Conservation (phyloP, 2,329 filamentous ascomycete genomes). For the Fusarium albidum region DNA sequence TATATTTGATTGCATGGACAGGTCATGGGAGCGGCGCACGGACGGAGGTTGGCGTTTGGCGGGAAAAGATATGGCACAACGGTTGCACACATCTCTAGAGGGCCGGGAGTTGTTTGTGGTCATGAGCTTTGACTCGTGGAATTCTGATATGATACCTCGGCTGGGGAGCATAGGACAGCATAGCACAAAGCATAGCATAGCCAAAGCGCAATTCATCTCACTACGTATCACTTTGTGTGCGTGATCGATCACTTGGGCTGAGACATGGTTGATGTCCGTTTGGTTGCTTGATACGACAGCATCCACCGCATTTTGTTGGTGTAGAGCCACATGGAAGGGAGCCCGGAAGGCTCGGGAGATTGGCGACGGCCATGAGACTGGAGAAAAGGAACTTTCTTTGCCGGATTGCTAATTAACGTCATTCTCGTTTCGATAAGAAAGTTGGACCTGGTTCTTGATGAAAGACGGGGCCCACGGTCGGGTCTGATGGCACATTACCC, state of each 20-base stretch:
- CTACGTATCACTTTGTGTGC: slow-evolving; percentile 5
- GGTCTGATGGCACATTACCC: background rate
- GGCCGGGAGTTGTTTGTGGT: slow-evolving; percentile 2
- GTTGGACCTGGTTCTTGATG: too few relatives aligned
- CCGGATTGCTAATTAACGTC: too few relatives aligned
- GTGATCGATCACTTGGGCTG: background rate
- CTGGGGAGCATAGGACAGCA: background rate
- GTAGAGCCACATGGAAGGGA: slow-evolving; percentile 8
- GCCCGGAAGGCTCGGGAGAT: slow-evolving; percentile 4
- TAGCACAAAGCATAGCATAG: slow-evolving; percentile 1
- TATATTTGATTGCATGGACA: slow-evolving; percentile 10
- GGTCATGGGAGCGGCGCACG: slow-evolving; percentile 16
- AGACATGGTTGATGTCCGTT: slow-evolving; percentile 14
- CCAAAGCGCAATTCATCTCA: slow-evolving; percentile 1
- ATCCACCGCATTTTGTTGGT: slow-evolving; percentile 7
- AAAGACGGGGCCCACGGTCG: too few relatives aligned
- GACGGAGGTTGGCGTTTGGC: slow-evolving; percentile 14
- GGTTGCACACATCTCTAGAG: background rate
- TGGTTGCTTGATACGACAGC: background rate
- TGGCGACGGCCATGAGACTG: background rate
- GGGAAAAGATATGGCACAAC: slow-evolving; percentile 12
- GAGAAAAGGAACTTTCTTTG: background rate
- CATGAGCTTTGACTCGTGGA: background rate
- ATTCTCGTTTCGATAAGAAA: too few relatives aligned
- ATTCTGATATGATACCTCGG: background rate